Evolutionary conservation across 108 stramenopile species (phyloP).

Genomic region (Thalassiosira profunda): DNA sequence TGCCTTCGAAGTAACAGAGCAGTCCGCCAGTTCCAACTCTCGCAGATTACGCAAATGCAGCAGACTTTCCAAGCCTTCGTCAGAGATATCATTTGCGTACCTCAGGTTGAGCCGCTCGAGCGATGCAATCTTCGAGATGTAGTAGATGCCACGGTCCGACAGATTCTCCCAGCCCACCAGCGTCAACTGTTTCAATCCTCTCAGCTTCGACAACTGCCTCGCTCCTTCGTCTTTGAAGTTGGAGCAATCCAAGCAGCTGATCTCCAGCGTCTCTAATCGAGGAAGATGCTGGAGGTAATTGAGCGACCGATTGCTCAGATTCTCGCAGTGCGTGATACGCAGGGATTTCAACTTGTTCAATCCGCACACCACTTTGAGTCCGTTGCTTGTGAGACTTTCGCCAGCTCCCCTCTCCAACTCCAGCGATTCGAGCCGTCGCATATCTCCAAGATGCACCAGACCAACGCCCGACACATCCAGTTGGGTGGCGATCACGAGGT

Average conservation of each 20-base stretch:
- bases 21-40: slow-evolving; percentile 44
- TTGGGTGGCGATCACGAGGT: slow-evolving; percentile 39
- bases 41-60: slow-evolving; percentile 27
- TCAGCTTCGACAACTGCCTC: slow-evolving; percentile 63
- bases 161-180: slow-evolving; percentile 59
- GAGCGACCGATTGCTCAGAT: slow-evolving; percentile 30
- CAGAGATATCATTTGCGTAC: slow-evolving; percentile 29
- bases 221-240: slow-evolving; percentile 79
- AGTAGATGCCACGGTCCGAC: slow-evolving; percentile 70
- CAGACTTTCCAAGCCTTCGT: slow-evolving; percentile 30
- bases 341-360: slow-evolving; percentile 25
- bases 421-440: slow-evolving; percentile 38
- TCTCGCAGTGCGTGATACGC: slow-evolving; percentile 38
- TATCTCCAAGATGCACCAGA: slow-evolving; percentile 24
- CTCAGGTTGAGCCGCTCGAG: slow-evolving; percentile 78
- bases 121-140: slow-evolving; percentile 75
- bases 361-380: slow-evolving; percentile 39
- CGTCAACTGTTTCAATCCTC: slow-evolving; percentile 60
- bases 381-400: slow-evolving; percentile 36
- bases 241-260: slow-evolving; percentile 70
- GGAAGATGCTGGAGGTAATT: slow-evolving; percentile 40
- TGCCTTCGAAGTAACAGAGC: slow-evolving; percentile 35
- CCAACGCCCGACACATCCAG: slow-evolving; percentile 38
- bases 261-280: slow-evolving; percentile 56
- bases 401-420: slow-evolving; percentile 44